These are phyloP conservation scores for Annulohypoxylon truncatum DNA, from an alignment of 2,329 filamentous ascomycete species.

Conservation along the genomic window DNA sequence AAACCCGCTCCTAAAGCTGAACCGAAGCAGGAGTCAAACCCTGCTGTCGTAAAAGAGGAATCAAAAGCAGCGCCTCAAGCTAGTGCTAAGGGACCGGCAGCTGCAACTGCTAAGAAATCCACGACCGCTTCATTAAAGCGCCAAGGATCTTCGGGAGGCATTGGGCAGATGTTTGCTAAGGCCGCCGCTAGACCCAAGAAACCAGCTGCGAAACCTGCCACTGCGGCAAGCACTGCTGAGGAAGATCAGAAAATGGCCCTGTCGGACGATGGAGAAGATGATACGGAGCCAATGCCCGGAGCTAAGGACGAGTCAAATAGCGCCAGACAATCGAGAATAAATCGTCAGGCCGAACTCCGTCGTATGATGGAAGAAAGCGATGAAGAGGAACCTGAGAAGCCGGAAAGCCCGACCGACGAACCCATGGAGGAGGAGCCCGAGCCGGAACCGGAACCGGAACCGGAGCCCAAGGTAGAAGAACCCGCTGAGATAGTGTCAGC, in stretches of 20 bases:
- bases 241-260: constrained; percentile 44
- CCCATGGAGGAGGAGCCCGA: constrained; percentile 46
- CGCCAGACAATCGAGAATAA: constrained; percentile 43
- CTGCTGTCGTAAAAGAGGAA: constrained; percentile 54
- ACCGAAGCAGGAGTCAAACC: constrained; percentile 52
- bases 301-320: constrained; percentile 40
- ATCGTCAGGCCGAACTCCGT: constrained; percentile 47
- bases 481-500: constrained; percentile 48
- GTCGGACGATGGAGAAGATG: constrained; percentile 52
- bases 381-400: constrained; percentile 44
- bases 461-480: constrained; percentile 45
- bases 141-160: constrained; percentile 50
- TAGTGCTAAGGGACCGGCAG: constrained; percentile 42
- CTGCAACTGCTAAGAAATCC: constrained; percentile 56
- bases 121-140: constrained; percentile 62
- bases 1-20: constrained; percentile 47
- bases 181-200: constrained; percentile 50
- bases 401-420: constrained; percentile 44
- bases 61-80: constrained; percentile 46
- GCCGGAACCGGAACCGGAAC: constrained; percentile 42
- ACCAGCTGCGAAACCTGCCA: constrained; percentile 35
- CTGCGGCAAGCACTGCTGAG: constrained; percentile 33
- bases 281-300: constrained; percentile 42
- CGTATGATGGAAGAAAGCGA: constrained; percentile 53
- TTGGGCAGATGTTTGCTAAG: constrained; percentile 52